Percentiles rank a stretch among this genome's conserved stretches.
These are phyloP conservation scores for Fusarium sp. DNA, from an alignment of 2,329 filamentous ascomycete species.

Conservation along the genomic window DNA sequence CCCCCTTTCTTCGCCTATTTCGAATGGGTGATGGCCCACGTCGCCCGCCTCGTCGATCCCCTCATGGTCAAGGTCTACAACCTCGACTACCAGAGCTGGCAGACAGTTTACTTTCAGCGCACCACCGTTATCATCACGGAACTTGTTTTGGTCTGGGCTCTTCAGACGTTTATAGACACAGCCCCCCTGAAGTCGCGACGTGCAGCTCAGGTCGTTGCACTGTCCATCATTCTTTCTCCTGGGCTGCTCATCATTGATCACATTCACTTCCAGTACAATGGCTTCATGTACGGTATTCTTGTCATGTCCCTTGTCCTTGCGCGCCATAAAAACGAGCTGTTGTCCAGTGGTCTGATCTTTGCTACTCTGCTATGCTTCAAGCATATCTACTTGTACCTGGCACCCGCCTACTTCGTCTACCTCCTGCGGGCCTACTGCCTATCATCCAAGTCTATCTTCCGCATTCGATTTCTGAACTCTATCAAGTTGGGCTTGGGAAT, in stretches of 20 bases:
- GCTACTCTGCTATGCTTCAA: conserved; percentile 91
- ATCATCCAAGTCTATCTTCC: conserved; percentile 79
- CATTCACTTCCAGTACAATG: conserved; percentile 99
- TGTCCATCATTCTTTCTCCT: conserved; percentile 91
- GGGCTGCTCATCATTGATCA: conserved; percentile 97
- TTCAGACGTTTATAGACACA: conserved; percentile 84
- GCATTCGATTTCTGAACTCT: conserved; percentile 81
- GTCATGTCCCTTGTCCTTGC: conserved; percentile 88
- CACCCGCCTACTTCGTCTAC: conserved; percentile 95
- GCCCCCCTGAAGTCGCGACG: conserved; percentile 74
- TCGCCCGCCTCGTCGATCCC: conserved; percentile 81
- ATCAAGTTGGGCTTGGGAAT: conserved; percentile 86
- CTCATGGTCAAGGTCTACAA: conserved; percentile 86
- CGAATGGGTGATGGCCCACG: conserved; percentile 90
- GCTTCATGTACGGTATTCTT: conserved; percentile 92
- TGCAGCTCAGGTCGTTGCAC: conserved; percentile 84
- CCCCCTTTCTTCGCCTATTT: conserved; percentile 98
- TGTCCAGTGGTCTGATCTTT: conserved; percentile 86
- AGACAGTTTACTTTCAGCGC: conserved; percentile 93
- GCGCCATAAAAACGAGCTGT: conserved; percentile 78
- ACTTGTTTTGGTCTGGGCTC: conserved; percentile 83
- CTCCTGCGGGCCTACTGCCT: conserved; percentile 92
- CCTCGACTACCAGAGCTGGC: conserved; percentile 89
- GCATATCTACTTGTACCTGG: conserved; percentile 97
- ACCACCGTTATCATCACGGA: conserved; percentile 89